These are phyloP conservation scores for Penicillium crustosum DNA, from an alignment of 2,329 filamentous ascomycete genomes.

Conservation along the genomic window DNA sequence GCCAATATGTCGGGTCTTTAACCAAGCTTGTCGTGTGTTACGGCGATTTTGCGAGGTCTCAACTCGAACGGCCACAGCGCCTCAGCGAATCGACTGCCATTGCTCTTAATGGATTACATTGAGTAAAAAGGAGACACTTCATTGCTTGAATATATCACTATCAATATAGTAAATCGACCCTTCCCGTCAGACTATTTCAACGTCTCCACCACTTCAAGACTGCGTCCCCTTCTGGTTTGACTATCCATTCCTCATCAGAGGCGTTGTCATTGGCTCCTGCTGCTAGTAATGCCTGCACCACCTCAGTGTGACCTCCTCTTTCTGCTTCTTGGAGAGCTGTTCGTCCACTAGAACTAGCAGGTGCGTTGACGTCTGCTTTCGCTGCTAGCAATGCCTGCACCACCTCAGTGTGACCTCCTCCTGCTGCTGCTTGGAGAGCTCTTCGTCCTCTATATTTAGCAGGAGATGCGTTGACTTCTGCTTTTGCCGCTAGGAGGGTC, in stretches of 20 bases:
- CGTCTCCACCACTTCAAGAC: too few species aligned
- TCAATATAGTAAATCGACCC: too few species aligned
- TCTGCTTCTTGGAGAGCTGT: not conserved
- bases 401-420: not conserved
- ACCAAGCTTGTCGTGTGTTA: too few species aligned
- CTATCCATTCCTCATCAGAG: too few species aligned
- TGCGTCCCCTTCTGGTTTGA: not conserved
- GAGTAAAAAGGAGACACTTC: too few species aligned
- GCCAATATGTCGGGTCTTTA: too few species aligned
- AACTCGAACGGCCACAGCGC: too few species aligned
- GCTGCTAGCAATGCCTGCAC: not conserved
- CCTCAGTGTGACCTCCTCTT: not conserved
- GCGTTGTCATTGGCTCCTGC: not conserved
- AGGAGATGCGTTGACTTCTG: not conserved
- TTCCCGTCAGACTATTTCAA: not conserved
- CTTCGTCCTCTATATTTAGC: accelerated
- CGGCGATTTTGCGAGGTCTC: too few species aligned
- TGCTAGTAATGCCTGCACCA: not conserved
- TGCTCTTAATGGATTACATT: too few species aligned
- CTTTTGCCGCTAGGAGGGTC: not conserved
- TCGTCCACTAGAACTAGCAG: not conserved
- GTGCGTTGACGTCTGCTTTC: not conserved
- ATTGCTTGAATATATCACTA: too few species aligned
- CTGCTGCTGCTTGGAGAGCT: not conserved
- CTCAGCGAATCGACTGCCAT: too few species aligned